Base-by-base conservation (phyloP, 2,329 filamentous ascomycete species). In the Talaromyces sp. region DNA sequence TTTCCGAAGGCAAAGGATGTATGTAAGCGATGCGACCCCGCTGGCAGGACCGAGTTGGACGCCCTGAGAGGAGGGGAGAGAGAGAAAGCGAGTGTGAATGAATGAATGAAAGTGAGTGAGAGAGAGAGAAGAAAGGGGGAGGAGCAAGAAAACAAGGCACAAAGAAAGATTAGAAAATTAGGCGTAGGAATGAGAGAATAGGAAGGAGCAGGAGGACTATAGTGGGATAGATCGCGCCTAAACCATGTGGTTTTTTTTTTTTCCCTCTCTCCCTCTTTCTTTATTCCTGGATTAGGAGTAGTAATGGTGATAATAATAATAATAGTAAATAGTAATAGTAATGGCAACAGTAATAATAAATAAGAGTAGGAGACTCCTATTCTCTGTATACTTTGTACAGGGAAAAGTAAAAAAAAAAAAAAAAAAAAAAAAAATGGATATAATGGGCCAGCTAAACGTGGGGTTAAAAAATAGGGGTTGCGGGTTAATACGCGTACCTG, bases 161-260 rank as follows among this genome's bases (percentile, higher is more conserved):
- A 42, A 42, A 60, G 51, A 40, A 51, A 36, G 16, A 33, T 60
- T n/a, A 18, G 27, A 36, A 23, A 57, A 44, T 33, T 47, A 53
- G n/a, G 56, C 52, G n/a, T 28, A 40, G 56, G 40, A 56, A 23
- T 5, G 51, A 31, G 31, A 59, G 31, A 59, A 54, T 16, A 53
- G 52, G 27, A 62, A 47, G 52, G 36, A 59, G 55, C 33, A 42
- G 33, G 51, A 40, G 14, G 36, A 16, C 14, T 40, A 40, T 40
- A 40, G 47, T 42, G 31, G 16, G 57, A 23, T 6, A 42, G 56
- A 58, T 47, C 36, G 53, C 34, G 28, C 9, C n/a, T 40, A 28
- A 57, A 57, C 60, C 55, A 55, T 61, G 55, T 61, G 60, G 60
- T 57, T 57, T 57, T 54, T 50, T 57, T 57, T 61, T 56, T 53